Conservation (phyloP, 805 yeast genomes). For the Sugiyamaella floridensis region DNA sequence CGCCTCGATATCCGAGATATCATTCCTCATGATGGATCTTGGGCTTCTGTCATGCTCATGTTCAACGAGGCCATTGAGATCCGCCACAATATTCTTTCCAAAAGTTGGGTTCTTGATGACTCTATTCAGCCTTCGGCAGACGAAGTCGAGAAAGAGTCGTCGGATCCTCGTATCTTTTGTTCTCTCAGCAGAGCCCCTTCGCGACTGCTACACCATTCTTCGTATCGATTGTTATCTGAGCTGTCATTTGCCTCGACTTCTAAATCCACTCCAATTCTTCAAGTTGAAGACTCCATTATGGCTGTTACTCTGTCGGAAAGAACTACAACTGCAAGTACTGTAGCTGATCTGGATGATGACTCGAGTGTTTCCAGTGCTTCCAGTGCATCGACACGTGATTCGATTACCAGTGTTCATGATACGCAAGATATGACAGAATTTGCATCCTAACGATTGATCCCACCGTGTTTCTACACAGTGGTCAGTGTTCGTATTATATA, state of each 20-base stretch:
- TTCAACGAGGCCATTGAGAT: conserved; percentile 4
- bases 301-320: not conserved
- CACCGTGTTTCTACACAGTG: no score
- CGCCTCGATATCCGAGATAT: conserved; percentile 2
- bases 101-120: conserved; percentile 2
- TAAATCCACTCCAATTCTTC: not conserved
- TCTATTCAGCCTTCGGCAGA: not conserved
- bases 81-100: conserved; percentile 4
- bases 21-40: conserved; percentile 4
- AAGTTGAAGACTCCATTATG: not conserved
- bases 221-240: not conserved
- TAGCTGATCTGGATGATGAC: not conserved
- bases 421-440: not conserved
- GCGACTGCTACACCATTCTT: not conserved
- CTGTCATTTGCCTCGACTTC: not conserved
- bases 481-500: no score
- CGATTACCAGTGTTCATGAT: not conserved
- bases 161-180: conserved; percentile 7
- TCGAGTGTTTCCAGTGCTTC: not conserved
- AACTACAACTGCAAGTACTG: not conserved
- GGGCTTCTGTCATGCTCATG: conserved; percentile 4
- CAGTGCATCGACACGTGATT: not conserved
- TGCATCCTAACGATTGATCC: not conserved
- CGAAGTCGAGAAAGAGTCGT: not conserved
- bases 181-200: conserved; percentile 12